Evolutionary conservation across 805 yeast species (phyloP), one percentile per base, ranked within the genome.

Genomic region (Myxozyma neotropica): DNA sequence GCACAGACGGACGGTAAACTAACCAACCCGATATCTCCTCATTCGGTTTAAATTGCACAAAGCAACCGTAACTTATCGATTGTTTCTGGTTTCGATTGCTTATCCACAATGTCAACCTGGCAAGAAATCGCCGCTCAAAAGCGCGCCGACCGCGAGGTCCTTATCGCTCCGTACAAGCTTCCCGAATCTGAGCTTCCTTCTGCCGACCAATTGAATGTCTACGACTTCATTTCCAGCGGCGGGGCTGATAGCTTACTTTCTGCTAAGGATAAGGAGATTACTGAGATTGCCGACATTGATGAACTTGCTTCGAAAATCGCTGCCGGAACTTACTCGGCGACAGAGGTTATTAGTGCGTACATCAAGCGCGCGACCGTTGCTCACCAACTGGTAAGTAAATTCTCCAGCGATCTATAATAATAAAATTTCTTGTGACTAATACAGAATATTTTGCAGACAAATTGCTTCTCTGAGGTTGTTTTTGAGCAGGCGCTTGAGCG

Each of bases 401-500:
- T 26, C 36, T 48, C 1, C 21, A n/a, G n/a, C n/a, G n/a, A n/a
- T n/a, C n/a, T n/a, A n/a, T n/a, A n/a, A n/a, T n/a, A n/a, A n/a
- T n/a, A n/a, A n/a, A n/a, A n/a, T n/a, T n/a, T n/a, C n/a, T n/a
- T n/a, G 17, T 17, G 21, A 38, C 42, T 15, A 4, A 35, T n/a
- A 15, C 21, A 19, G 21, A n/a, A 4, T 38, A 38, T 19, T 33
- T 6, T 52, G 19, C 21, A 59, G 61, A 62, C 66, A 56, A 79
- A 73, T 54, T 71, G 58, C 66, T 74, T 54, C 24, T 67, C 76
- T 10, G 76, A 72, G 48, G 63, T 71, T 13, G 84, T 87, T 68
- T 74, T 82, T 38, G 83, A 82, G 8, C 81, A 82, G 58, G 91
- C 89, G 13, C 73, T 85, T 55, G 75, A 74, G 57, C 75, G 78